Evolutionary conservation across 371 early-diverging fungal genomes (phyloP).

Genomic region (Rhizopus sp.): DNA sequence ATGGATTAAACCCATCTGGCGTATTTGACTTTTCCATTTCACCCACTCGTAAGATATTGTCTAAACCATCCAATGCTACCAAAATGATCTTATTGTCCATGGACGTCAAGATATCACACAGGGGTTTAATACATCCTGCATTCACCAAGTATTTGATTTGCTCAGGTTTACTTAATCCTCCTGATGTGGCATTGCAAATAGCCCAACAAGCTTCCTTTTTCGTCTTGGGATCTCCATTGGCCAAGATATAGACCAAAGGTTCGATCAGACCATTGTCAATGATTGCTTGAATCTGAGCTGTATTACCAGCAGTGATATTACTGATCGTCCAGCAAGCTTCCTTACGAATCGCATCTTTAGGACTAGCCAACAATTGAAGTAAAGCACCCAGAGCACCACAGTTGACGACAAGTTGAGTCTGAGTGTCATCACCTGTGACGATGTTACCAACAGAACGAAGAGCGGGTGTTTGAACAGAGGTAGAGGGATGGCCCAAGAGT

Average conservation of each 20-base stretch:
- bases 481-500: conserved; percentile 84
- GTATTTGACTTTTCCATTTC: conserved; percentile 60
- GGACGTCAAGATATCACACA: conserved; percentile 90
- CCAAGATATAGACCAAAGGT: conserved; percentile 87
- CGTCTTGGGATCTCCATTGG: conserved; percentile 93
- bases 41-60: conserved; percentile 97
- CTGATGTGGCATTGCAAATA: conserved; percentile 97
- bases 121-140: conserved; percentile 92
- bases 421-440: conserved; percentile 97
- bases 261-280: conserved; percentile 96
- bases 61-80: conserved; percentile 96
- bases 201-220: conserved; percentile 99
- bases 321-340: conserved; percentile 99
- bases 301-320: conserved; percentile 99
- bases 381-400: conserved; percentile 87
- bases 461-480: conserved; percentile 96
- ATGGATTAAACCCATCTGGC: conserved; percentile 76
- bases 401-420: conserved; percentile 96
- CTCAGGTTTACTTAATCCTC: conserved; percentile 86
- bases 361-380: conserved; percentile 76
- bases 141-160: conserved; percentile 90
- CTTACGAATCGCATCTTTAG: conserved; percentile 96
- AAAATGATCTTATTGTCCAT: conserved; percentile 94
- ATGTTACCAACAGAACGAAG: conserved; percentile 99
- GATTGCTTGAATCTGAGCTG: conserved; percentile 93